These are phyloP conservation scores for Trichoderma reesei DNA, from an alignment of 495 filamentous ascomycete genomes.

Conservation along the genomic window DNA sequence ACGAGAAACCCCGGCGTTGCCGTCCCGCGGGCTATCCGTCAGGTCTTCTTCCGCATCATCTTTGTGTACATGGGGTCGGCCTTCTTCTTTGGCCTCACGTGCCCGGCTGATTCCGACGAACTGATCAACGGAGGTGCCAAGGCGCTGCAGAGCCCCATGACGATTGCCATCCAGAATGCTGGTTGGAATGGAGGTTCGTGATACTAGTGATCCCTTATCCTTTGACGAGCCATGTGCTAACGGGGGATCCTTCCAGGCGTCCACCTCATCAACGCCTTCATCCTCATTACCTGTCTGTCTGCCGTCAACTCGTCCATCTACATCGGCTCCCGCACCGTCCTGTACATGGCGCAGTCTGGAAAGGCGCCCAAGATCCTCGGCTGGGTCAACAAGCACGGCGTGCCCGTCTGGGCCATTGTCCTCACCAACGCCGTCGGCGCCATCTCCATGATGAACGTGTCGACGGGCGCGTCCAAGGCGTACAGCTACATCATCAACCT, in stretches of 20 bases:
- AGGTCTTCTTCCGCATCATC: slow-evolving; percentile 67
- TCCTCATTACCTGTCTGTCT: slow-evolving; percentile 59
- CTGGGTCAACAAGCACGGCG: slow-evolving; percentile 51
- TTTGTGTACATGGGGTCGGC: slow-evolving; percentile 65
- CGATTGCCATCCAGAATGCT: slow-evolving; percentile 49
- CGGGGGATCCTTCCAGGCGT: slow-evolving; percentile 23
- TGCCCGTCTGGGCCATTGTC: slow-evolving; percentile 53
- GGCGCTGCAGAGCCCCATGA: slow-evolving; percentile 46
- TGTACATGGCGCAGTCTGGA: slow-evolving; percentile 54
- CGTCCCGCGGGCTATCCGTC: slow-evolving; percentile 61
- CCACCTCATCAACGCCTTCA: slow-evolving; percentile 63
- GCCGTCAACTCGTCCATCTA: slow-evolving; percentile 63
- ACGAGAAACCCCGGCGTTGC: slow-evolving; percentile 62
- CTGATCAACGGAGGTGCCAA: slow-evolving; percentile 41
- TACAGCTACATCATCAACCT: slow-evolving; percentile 43
- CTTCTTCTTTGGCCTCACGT: slow-evolving; percentile 60
- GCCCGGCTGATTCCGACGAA: slow-evolving; percentile 36
- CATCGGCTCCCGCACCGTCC: slow-evolving; percentile 53
- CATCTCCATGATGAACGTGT: slow-evolving; percentile 56
- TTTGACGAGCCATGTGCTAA: neutral
- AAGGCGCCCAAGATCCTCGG: slow-evolving; percentile 59
- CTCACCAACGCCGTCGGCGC: slow-evolving; percentile 56
- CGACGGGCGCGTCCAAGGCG: slow-evolving; percentile 46
- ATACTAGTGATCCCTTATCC: neutral
- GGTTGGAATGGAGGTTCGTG: slow-evolving; percentile 33